Evolutionary conservation across 352 stramenopile genomes (phyloP).

Genomic region (Pythium insidiosum): DNA sequence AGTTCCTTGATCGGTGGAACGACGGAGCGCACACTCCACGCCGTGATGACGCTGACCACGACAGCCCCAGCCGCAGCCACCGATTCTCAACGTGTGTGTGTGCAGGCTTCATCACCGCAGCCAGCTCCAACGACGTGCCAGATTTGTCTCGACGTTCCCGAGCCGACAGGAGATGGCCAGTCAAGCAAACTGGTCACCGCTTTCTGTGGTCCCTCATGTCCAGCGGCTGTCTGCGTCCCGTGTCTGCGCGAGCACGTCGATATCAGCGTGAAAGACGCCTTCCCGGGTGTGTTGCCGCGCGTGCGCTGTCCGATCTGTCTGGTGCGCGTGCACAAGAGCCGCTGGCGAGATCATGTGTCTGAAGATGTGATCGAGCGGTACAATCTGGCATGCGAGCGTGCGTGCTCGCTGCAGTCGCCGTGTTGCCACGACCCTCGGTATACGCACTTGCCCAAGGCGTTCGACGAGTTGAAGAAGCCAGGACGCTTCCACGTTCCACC

Average conservation of each 20-base stretch:
- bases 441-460: constrained; percentile 9
- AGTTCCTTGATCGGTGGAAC: no score
- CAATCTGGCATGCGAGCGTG: constrained; percentile 1
- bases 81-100: no score
- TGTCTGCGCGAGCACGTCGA: constrained; percentile 13
- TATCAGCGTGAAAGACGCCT: not conserved
- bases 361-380: constrained; percentile 2
- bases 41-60: no score
- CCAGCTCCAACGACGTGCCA: no score
- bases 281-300: constrained; percentile 11
- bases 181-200: not conserved
- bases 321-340: constrained; percentile 11
- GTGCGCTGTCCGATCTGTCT: constrained; percentile 20
- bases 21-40: no score
- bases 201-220: constrained; percentile 10
- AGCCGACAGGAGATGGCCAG: not conserved
- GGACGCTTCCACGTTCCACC: not conserved
- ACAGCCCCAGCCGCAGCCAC: no score
- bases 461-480: not conserved
- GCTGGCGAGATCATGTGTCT: constrained; percentile 3
- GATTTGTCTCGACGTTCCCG: constrained; percentile 12
- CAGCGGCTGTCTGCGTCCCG: constrained; percentile 8
- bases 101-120: no score
- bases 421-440: constrained; percentile 17
- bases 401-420: constrained; percentile 15